These are phyloP conservation scores for Fusarium mangiferae DNA, from an alignment of 2,329 filamentous ascomycete genomes.

Conservation along the genomic window DNA sequence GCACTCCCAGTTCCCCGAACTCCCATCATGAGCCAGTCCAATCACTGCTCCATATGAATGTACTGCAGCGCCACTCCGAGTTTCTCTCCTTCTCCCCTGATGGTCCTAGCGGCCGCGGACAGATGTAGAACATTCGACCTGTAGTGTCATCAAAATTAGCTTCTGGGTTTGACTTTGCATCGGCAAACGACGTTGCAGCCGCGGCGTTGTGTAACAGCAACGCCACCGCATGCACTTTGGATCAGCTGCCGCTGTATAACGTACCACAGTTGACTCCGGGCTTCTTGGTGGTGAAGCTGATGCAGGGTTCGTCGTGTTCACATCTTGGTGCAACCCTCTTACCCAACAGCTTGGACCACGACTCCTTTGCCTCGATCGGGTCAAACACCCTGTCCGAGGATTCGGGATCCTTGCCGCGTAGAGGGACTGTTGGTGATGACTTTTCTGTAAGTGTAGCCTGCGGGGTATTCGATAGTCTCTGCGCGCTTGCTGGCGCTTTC, in stretches of 20 bases:
- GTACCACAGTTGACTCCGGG: conserved; percentile 81
- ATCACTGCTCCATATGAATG: conserved; percentile 79
- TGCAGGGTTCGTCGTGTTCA: conserved; percentile 89
- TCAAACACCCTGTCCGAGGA: conserved; percentile 64
- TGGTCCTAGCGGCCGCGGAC: conserved; percentile 79
- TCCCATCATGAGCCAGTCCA: conserved; percentile 54
- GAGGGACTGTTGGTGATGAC: not conserved
- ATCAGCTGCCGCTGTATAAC: conserved; percentile 33
- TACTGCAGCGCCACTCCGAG: conserved; percentile 87
- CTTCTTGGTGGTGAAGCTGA: conserved; percentile 86
- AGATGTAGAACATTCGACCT: conserved; percentile 73
- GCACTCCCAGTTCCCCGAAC: not conserved
- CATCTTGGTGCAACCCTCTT: conserved; percentile 81
- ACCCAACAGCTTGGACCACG: conserved; percentile 86
- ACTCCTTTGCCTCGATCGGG: conserved; percentile 78
- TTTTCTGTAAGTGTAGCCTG: not conserved
- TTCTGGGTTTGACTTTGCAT: not conserved
- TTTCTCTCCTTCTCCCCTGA: conserved; percentile 85
- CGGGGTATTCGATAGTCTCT: not conserved
- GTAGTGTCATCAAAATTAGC: conserved; percentile 35
- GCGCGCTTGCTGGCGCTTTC: not conserved
- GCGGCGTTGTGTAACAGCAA: conserved; percentile 10
- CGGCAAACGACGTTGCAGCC: not conserved
- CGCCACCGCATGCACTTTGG: conserved; percentile 17
- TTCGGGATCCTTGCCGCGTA: conserved; percentile 16